Base-by-base conservation (phyloP, 2,329 filamentous ascomycete species). In the Nemania diffusa region DNA sequence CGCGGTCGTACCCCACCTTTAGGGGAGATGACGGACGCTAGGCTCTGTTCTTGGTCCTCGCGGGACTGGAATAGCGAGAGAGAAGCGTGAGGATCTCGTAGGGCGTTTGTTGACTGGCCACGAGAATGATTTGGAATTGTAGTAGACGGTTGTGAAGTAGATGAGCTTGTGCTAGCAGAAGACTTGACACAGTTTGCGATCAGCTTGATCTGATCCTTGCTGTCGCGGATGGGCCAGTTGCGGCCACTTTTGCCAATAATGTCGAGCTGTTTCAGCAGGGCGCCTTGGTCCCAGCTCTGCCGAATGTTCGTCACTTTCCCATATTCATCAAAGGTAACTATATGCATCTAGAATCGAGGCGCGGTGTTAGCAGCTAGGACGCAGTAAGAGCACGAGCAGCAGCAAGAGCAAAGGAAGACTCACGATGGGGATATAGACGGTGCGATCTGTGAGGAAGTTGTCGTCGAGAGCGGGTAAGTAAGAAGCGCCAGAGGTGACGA, bases 191-290 rank as follows among this genome's bases (percentile, higher is more conserved):
- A 90, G 57, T 83, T 84, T 70, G 87, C 84, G 74, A 97, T 92
- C 75, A 97, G 83, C 74, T 89, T 90, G 73, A 91, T 85, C 82
- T 98, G 94, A 61, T 97, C 94, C 74, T 88, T 88, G 77, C 91
- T 92, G 78, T 97, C 94, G 73, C 90, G 89, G 77, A 99, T 97
- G 62, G 96, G 96, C 96, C 96, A 99, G 81, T 96, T 97, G 79
- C 91, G 92, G 64, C 92, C 93, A 61, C 91, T 91, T 77, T 90
- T 91, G 75, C 96, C 95, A 79, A 99, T 98, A 64, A 97, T 90
- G 69, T 97, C 94, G 71, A 97, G 87, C 79, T 97, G 91, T 83
- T 96, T 98, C 72, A 99, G 87, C 46, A 99, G 87, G 61, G 93
- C 91, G 68, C 90, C 94, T 80, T 99, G 96, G 79, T 99, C 96